Conservation (phyloP, 768 basidiomycete species). For the Psilocybe subaeruginosa region DNA sequence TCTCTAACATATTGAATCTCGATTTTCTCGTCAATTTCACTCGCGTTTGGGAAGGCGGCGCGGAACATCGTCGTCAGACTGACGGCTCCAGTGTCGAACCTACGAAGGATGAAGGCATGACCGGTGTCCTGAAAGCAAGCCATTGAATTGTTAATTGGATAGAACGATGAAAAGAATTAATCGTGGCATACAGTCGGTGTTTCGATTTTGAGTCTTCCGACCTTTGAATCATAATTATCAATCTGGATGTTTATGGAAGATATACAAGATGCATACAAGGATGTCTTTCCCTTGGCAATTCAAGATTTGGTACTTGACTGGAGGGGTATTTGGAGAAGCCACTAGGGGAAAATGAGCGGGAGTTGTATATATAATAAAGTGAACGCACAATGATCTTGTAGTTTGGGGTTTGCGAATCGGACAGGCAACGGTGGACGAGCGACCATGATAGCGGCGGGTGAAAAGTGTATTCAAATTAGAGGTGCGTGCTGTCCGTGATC, state of each 20-base stretch:
- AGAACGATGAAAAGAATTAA: constrained; percentile 7
- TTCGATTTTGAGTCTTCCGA: constrained; percentile 85
- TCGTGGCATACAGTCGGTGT: constrained; percentile 70
- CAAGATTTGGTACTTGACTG: constrained; percentile 92
- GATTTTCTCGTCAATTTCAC: constrained; percentile 73
- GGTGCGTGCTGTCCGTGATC: constrained; percentile 26
- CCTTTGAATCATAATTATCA: constrained; percentile 40
- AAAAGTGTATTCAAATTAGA: constrained; percentile 17
- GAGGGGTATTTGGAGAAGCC: constrained; percentile 48
- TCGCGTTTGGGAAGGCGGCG: constrained; percentile 86
- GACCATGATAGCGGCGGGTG: constrained; percentile 33
- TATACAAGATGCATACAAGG: constrained; percentile 52
- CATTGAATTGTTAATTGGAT: constrained; percentile 19
- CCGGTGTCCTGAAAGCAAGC: constrained; percentile 55
- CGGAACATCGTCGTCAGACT: constrained; percentile 96
- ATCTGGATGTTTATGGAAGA: constrained; percentile 1
- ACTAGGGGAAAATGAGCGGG: constrained; percentile 30
- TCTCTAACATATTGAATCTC: constrained; percentile 88
- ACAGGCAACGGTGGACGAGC: constrained; percentile 55
- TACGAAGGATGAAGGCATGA: constrained; percentile 93
- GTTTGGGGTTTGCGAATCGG: constrained; percentile 51
- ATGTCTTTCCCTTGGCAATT: constrained; percentile 87
- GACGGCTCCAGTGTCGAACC: constrained; percentile 92
- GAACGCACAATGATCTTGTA: constrained; percentile 45
- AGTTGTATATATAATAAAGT: neutral